A percentile compares a stretch with the other conserved stretches of the same genome.
phyloP scores from a whole-genome alignment of 2,329 filamentous ascomycete genomes.

The Curvularia sp. region DNA sequence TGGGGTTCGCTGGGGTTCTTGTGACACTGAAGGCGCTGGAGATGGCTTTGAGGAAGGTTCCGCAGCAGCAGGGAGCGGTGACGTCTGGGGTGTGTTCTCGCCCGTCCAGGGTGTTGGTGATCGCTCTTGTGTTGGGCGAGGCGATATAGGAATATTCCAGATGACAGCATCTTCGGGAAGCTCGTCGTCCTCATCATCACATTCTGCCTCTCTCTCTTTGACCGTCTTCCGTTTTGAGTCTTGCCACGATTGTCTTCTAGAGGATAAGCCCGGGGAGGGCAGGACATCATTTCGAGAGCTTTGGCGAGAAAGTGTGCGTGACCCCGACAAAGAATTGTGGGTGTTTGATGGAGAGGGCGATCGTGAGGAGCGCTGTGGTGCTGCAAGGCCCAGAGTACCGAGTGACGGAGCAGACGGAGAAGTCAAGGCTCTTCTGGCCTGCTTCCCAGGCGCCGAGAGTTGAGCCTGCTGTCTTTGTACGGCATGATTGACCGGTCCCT shows the following conservation, averaged over 20 bases:
- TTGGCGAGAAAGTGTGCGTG: conserved; percentile 44
- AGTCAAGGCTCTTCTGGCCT: conserved; percentile 52
- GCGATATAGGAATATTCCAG: conserved; percentile 83
- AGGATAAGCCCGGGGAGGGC: conserved; percentile 43
- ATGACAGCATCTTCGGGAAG: conserved; percentile 81
- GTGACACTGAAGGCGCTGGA: conserved; percentile 33
- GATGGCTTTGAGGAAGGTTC: conserved; percentile 37
- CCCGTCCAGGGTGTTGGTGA: conserved; percentile 47
- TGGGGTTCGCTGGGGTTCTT: conserved; percentile 26
- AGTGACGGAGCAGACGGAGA: conserved; percentile 49
- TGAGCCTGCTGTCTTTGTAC: conserved; percentile 39
- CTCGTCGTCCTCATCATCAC: conserved; percentile 72
- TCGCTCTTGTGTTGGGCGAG: conserved; percentile 54
- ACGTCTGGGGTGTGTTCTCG: conserved; percentile 40
- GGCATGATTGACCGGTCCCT: conserved; percentile 50
- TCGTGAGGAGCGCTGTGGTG: conserved; percentile 43
- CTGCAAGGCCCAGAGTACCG: conserved; percentile 41
- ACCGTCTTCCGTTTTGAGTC: conserved; percentile 69
- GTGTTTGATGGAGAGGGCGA: conserved; percentile 48
- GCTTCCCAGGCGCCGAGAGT: conserved; percentile 51
- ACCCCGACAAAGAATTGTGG: conserved; percentile 33
- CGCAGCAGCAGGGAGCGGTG: conserved; percentile 29
- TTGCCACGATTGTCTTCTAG: conserved; percentile 67
- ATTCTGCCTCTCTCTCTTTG: conserved; percentile 76
- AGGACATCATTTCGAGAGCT: conserved; percentile 46